Conservation (phyloP, 2,329 filamentous ascomycete species). For the Aspergillus niger region DNA sequence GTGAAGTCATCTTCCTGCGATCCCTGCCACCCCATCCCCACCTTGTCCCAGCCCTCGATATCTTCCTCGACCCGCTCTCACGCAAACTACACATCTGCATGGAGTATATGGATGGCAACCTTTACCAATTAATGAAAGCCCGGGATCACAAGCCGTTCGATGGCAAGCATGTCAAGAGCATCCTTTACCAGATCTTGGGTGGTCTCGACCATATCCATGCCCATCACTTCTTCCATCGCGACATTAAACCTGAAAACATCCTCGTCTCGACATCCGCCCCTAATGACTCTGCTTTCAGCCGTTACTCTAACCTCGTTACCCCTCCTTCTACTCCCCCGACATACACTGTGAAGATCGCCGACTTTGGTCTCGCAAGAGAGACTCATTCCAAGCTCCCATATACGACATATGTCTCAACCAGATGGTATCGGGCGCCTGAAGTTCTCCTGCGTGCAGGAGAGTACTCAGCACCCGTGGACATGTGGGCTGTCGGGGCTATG, state of each 20-base stretch:
- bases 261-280: slow-evolving; percentile 88
- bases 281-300: slow-evolving; percentile 84
- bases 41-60: slow-evolving; percentile 95
- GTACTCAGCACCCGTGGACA: slow-evolving; percentile 96
- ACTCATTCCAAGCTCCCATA: slow-evolving; percentile 96
- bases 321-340: slow-evolving; percentile 90
- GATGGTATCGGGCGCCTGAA: slow-evolving; percentile 94
- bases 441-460: slow-evolving; percentile 91
- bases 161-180: slow-evolving; percentile 90
- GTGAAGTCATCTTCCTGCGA: slow-evolving; percentile 94
- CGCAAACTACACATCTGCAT: slow-evolving; percentile 97
- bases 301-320: slow-evolving; percentile 91
- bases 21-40: slow-evolving; percentile 86
- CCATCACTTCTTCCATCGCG: slow-evolving; percentile 96
- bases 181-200: slow-evolving; percentile 94
- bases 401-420: slow-evolving; percentile 96
- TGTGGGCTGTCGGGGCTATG: slow-evolving; percentile 98
- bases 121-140: slow-evolving; percentile 98
- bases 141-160: slow-evolving; percentile 94
- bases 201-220: slow-evolving; percentile 97
- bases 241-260: slow-evolving; percentile 99
- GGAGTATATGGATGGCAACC: slow-evolving; percentile 99
- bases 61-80: slow-evolving; percentile 93
- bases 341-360: slow-evolving; percentile 97
- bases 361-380: slow-evolving; percentile 96